Evolutionary conservation across 2,329 filamentous ascomycete species (phyloP), one percentile per base, ranked within the genome.

Genomic region (Monosporascus cannonballus): DNA sequence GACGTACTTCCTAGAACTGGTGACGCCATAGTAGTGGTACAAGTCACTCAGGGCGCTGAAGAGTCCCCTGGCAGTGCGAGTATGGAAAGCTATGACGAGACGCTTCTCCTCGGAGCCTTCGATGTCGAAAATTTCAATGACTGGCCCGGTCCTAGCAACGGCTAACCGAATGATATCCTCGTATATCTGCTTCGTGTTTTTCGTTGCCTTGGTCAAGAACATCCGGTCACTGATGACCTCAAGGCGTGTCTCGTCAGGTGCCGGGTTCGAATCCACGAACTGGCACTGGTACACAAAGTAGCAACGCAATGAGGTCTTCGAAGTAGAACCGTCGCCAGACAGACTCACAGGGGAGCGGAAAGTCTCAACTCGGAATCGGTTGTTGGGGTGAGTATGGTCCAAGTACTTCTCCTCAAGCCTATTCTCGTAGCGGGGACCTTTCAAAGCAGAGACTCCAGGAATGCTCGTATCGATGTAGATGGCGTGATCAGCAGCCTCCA

Each of bases 241-340:
- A 56, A 99, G 83, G 61, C 90, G 85, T 36, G 90, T 96, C 78
- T 97, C 94, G 50, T 85, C 82, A 14, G 85, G 83, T 50, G 79
- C 74, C 0, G 92, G 89, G 58, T 85, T 85, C 8, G 87, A 77
- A 64, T 93, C 84, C 61, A 84, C 85, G 72, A 97, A 99, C 66
- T 88, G 85, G 72, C 93, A 96, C 72, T 96, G 90, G 77, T 99
- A 99, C 61, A 99, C 91, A 69, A 99, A 99, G 77, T 99, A 99
- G 77, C 94, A 99, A 57, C 94, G 88, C 52, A 99, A 78, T 51
- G 93, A 90, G 53, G 93, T 85, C 65, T 91, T 87, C 52, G 87
- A 85, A 55, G 22, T 27, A 17, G 83, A 80, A 45, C 84, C 74
- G 45, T 75, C 72, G 54, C 77, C 79, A 8, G 89, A 89, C 42